Conservation (phyloP, 768 basidiomycete genomes). For the Lentinula aciculospora region DNA sequence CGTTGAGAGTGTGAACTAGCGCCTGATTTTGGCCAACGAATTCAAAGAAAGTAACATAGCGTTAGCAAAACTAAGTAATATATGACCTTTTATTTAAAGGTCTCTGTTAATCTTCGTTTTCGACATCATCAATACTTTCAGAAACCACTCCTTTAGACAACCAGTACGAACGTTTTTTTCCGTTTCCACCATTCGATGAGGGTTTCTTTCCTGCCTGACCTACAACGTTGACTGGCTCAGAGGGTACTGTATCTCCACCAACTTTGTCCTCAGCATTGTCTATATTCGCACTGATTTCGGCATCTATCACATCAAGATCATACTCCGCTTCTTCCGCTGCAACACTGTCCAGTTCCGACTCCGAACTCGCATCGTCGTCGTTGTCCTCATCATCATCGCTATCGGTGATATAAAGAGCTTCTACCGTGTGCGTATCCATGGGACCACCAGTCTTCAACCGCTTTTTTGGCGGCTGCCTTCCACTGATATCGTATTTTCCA, state of each 20-base stretch:
- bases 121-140: neutral
- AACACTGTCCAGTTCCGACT: constrained; percentile 15
- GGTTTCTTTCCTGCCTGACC: constrained; percentile 8
- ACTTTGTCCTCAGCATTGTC: neutral
- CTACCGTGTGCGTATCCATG: constrained; percentile 17
- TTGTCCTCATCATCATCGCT: constrained; percentile 33
- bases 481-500: neutral
- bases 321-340: constrained; percentile 13
- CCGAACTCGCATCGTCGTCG: constrained; percentile 17
- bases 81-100: no score
- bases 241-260: neutral
- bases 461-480: constrained; percentile 13
- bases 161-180: constrained; percentile 32
- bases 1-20: no score
- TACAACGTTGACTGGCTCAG: neutral
- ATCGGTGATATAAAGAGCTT: constrained; percentile 17
- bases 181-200: constrained; percentile 1
- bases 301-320: constrained; percentile 3
- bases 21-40: no score
- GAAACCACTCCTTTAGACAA: constrained; percentile 25
- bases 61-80: no score
- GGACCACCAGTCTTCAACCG: constrained; percentile 18
- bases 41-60: no score
- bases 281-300: neutral
- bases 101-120: neutral